Percentiles rank a stretch among this genome's conserved stretches.
These are phyloP conservation scores for Populus tomentosa DNA, from an alignment of 441 rosid genomes.

Conservation along the genomic window DNA sequence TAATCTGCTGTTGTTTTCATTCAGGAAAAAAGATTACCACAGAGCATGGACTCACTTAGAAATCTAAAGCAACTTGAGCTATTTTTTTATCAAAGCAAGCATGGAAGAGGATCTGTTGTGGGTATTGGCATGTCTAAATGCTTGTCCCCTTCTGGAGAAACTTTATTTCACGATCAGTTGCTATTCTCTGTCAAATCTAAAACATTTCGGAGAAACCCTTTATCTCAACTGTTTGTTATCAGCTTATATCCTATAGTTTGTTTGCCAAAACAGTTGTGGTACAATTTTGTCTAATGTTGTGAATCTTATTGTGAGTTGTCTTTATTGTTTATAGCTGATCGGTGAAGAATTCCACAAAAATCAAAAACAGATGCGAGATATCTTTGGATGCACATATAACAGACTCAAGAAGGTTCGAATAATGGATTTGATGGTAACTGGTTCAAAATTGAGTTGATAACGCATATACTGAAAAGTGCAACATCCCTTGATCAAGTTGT, in stretches of 20 bases:
- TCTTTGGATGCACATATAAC: background rate
- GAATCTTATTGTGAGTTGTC: background rate
- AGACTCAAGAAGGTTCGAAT: background rate
- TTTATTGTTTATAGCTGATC: background rate
- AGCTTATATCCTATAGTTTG: background rate
- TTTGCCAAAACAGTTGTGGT: background rate
- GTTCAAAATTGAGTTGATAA: background rate
- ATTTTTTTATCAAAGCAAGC: background rate
- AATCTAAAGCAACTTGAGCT: background rate
- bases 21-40: background rate
- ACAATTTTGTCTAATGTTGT: background rate
- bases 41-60: background rate
- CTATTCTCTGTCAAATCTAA: background rate
- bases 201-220: background rate
- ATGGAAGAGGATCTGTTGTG: background rate
- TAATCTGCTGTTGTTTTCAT: background rate
- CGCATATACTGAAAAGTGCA: background rate
- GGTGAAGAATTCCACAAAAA: background rate
- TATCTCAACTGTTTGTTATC: background rate
- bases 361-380: background rate
- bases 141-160: background rate
- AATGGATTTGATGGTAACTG: background rate
- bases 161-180: background rate
- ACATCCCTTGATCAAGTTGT: background rate
- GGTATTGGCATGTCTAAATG: background rate